Evolutionary conservation across 2,329 filamentous ascomycete species (phyloP).

Genomic region (Thelonectria olida): DNA sequence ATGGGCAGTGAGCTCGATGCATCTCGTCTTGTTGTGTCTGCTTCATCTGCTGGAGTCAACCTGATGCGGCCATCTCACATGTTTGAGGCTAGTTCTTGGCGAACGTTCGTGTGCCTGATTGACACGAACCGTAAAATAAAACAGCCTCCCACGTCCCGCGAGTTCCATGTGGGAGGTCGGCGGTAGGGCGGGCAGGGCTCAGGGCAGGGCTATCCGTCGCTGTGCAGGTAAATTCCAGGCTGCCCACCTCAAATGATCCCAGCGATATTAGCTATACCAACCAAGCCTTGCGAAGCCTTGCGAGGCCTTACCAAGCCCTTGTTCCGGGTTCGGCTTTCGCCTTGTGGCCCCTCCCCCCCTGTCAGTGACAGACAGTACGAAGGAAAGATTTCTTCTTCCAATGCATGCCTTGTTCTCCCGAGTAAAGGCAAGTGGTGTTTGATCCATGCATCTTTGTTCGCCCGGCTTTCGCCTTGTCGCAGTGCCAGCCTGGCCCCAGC

Average conservation of each 20-base stretch:
- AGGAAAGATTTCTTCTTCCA: neutral
- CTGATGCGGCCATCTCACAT: neutral
- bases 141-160: too few relatives aligned
- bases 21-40: neutral
- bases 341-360: neutral
- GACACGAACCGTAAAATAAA: neutral
- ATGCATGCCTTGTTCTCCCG: neutral
- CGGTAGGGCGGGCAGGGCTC: neutral
- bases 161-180: neutral
- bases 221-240: neutral
- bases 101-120: neutral
- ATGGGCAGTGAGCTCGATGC: neutral
- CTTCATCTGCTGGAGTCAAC: neutral
- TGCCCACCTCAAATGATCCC: too few relatives aligned
- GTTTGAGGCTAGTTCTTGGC: neutral
- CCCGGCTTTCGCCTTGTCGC: slow-evolving; percentile 14
- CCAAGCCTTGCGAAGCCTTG: neutral
- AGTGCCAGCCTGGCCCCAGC: neutral
- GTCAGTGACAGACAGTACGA: neutral
- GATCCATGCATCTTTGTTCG: neutral
- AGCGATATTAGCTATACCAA: too few relatives aligned
- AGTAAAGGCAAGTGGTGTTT: neutral
- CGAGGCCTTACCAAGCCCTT: neutral
- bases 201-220: neutral
- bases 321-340: slow-evolving; percentile 1